A percentile compares a stretch with the other conserved stretches of the same genome.
Evolutionary conservation across 371 early-diverging fungal species (phyloP).

Genomic region (Mucor irregularis): DNA sequence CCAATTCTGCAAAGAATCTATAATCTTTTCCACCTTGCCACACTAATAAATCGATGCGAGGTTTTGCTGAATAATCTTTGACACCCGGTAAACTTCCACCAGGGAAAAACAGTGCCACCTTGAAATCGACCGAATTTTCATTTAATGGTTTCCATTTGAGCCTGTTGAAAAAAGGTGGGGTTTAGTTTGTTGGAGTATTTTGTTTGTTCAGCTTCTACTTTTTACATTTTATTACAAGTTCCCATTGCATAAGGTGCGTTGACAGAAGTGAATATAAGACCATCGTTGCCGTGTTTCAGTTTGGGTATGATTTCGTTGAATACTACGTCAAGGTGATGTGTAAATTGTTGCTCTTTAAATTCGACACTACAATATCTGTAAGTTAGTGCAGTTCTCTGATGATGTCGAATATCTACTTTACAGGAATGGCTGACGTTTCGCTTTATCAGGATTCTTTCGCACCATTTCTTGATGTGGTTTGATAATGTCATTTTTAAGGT

Average conservation of each 20-base stretch:
- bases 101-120: constrained; percentile 51
- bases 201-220: neutral
- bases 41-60: constrained; percentile 52
- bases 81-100: constrained; percentile 40
- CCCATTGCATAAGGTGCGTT: constrained; percentile 84
- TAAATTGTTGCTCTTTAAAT: constrained; percentile 71
- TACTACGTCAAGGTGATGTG: constrained; percentile 67
- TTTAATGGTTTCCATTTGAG: constrained; percentile 99
- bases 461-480: constrained; percentile 66
- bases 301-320: constrained; percentile 71
- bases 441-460: constrained; percentile 40
- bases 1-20: constrained; percentile 54
- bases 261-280: constrained; percentile 94
- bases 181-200: neutral
- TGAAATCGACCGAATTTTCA: constrained; percentile 97
- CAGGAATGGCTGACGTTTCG: constrained; percentile 61
- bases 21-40: constrained; percentile 66
- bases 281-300: constrained; percentile 93
- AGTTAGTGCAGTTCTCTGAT: neutral
- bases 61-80: constrained; percentile 35
- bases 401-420: no score
- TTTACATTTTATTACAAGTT: constrained; percentile 85
- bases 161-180: constrained; percentile 39
- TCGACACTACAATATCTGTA: constrained; percentile 44
- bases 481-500: constrained; percentile 65